A percentile compares a stretch with the other conserved stretches of the same genome.
Conservation (phyloP, 2,329 filamentous ascomycete species). For the Pseudocercospora vitis region DNA sequence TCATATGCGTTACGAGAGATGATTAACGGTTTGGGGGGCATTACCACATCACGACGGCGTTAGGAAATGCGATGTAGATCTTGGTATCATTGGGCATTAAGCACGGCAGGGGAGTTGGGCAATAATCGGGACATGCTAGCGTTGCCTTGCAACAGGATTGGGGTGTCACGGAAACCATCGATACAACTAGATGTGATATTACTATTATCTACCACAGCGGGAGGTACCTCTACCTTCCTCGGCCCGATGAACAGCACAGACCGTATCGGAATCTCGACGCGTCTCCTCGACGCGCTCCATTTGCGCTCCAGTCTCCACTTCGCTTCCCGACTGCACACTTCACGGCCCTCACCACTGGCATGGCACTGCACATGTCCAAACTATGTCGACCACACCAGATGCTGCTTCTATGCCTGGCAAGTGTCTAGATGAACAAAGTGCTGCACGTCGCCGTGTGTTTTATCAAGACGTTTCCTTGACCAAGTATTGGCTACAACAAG, state of each 20-base stretch:
- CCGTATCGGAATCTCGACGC: too few relatives aligned
- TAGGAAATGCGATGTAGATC: background rate
- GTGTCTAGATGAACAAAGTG: background rate
- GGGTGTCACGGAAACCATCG: background rate
- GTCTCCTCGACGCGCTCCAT: too few relatives aligned
- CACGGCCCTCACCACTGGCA: too few relatives aligned
- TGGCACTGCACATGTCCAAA: too few relatives aligned
- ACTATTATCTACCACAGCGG: too few relatives aligned
- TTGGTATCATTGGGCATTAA: conserved; percentile 5
- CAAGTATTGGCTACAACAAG: background rate
- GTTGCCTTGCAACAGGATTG: background rate
- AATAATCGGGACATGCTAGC: background rate
- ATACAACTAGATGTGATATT: too few relatives aligned
- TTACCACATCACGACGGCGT: conserved; percentile 2
- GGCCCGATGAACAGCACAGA: too few relatives aligned
- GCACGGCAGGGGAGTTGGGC: conserved; percentile 1
- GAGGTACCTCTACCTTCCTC: too few relatives aligned
- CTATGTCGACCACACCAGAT: too few relatives aligned
- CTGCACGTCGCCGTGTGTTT: background rate
- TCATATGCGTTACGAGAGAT: conserved; percentile 14
- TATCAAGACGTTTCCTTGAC: background rate
- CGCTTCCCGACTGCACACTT: too few relatives aligned
- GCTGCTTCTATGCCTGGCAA: too few relatives aligned
- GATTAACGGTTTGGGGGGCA: conserved; percentile 15
- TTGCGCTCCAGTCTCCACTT: too few relatives aligned